phyloP scores from a whole-genome alignment of 768 basidiomycete species.

The Mycena capillaripes region DNA sequence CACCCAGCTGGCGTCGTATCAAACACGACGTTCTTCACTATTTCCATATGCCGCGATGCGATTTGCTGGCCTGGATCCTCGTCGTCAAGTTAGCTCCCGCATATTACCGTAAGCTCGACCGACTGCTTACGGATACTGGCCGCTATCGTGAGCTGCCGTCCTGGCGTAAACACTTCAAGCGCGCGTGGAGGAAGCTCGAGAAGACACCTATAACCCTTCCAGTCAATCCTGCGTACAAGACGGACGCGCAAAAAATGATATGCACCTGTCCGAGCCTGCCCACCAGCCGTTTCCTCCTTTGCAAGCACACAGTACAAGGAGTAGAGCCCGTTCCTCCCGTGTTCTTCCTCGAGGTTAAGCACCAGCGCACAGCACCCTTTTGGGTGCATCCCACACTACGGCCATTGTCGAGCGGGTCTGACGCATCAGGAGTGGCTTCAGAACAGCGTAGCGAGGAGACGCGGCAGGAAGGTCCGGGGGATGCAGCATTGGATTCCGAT shows the following conservation, averaged over 20 bases:
- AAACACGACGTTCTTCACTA: constrained; percentile 52
- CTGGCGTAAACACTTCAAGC: constrained; percentile 45
- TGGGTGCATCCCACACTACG: constrained; percentile 36
- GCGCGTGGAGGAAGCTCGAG: constrained; percentile 35
- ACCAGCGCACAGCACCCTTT: constrained; percentile 38
- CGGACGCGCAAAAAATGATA: constrained; percentile 34
- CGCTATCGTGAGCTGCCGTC: constrained; percentile 39
- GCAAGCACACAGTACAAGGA: constrained; percentile 45
- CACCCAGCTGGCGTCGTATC: constrained; percentile 48
- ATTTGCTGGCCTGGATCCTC: constrained; percentile 49
- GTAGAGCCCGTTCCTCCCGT: constrained; percentile 38
- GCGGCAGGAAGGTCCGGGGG: too few species aligned
- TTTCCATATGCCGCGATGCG: constrained; percentile 47
- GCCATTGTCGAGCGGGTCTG: neutral
- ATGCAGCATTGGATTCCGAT: too few species aligned
- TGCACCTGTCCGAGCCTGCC: constrained; percentile 43
- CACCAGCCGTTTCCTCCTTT: constrained; percentile 43
- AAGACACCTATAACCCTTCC: constrained; percentile 41
- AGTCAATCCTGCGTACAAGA: constrained; percentile 41
- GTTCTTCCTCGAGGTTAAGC: constrained; percentile 42
- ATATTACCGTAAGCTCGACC: constrained; percentile 43
- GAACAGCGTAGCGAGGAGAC: too few species aligned
- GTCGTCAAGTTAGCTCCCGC: constrained; percentile 46
- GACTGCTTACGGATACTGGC: constrained; percentile 35
- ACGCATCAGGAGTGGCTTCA: too few species aligned